Base-by-base conservation (phyloP, 257 asterid species). In the Nicotiana tomentosiformis region DNA sequence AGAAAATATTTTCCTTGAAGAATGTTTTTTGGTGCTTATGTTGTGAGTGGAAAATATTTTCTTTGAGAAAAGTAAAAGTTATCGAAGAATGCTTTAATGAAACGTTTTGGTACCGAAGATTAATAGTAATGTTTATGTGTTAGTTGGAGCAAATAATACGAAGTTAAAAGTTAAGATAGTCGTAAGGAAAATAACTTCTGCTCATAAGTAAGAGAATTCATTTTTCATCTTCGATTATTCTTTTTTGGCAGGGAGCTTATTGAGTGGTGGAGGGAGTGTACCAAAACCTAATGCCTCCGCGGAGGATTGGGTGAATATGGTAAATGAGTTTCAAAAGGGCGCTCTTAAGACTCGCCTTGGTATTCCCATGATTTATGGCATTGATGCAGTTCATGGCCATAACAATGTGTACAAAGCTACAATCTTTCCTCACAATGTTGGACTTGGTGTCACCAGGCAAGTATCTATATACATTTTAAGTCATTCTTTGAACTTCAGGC, bases 371-470 rank as follows among this genome's bases (percentile, higher is more conserved):
- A 84, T 90, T 30, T 88, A 87, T 64, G 95, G 95, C 18, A 91
- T 88, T 23, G 95, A 91, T 62, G 92, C 92, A 12, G 83, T 90
- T 80, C 95, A 91, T 69, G 93, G 95, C 14, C 86, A 91, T 4
- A 91, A 88, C 12, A 91, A 90, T 65, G 92, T 77, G 0, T 91
- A 88, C 67, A 87, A 83, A 0, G 93, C 95, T 30, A 91, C 95
- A 2, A 90, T 91, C 55, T 91, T 90, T 81, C 94, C 95, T 35
- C 94, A 90, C 87, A 90, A 90, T 82, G 87, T 90, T 43, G 94
- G 94, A 1, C 89, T 91, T n/a, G 92, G 94, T 57, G 92, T 78
- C 5, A 89, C 94, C 5, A 91, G 94, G 92, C 88, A 88, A 85
- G 92, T 85, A 1, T 10, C 7, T 46, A 11, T 37, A 12, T 2